These are phyloP conservation scores for Isatis lusitanica DNA, from an alignment of 441 rosid genomes.

Conservation along the genomic window DNA sequence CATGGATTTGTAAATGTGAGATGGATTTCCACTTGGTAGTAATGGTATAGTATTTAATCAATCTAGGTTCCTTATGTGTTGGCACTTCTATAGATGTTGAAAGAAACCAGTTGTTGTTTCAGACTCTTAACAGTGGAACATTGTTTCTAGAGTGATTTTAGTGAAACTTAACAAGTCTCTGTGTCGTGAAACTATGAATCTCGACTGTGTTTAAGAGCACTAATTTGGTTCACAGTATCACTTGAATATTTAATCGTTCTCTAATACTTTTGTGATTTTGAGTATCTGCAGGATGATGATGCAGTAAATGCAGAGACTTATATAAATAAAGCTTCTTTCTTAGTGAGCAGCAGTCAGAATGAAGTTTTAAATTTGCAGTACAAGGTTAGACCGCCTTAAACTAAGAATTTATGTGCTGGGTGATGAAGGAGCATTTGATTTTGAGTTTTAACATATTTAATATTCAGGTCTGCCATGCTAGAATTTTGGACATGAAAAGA, in stretches of 20 bases:
- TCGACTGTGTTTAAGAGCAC: too few relatives aligned
- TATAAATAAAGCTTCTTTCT: constrained; percentile 95
- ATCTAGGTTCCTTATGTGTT: not conserved
- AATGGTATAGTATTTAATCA: not conserved
- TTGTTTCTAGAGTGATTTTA: not conserved
- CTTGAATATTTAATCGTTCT: too few relatives aligned
- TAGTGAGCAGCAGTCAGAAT: constrained; percentile 94
- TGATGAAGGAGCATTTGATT: not conserved
- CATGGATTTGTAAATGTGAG: not conserved
- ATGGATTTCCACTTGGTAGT: not conserved
- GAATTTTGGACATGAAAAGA: constrained; percentile 96
- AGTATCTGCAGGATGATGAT: constrained; percentile 82
- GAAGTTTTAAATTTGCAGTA: constrained; percentile 90
- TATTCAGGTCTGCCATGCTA: constrained; percentile 90
- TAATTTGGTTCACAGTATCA: too few relatives aligned
- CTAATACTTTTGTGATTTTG: constrained; percentile 22
- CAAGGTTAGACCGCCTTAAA: constrained; percentile 54
- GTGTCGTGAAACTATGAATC: too few relatives aligned
- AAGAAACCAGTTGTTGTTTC: not conserved
- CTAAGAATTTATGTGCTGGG: constrained; percentile 1
- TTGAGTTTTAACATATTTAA: constrained; percentile 8
- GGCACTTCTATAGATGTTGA: not conserved
- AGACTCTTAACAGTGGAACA: not conserved
- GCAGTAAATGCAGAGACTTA: constrained; percentile 96
- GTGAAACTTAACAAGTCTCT: too few relatives aligned